Evolutionary conservation across 768 basidiomycete genomes (phyloP).

Genomic region (Phaeotremella fagi): DNA sequence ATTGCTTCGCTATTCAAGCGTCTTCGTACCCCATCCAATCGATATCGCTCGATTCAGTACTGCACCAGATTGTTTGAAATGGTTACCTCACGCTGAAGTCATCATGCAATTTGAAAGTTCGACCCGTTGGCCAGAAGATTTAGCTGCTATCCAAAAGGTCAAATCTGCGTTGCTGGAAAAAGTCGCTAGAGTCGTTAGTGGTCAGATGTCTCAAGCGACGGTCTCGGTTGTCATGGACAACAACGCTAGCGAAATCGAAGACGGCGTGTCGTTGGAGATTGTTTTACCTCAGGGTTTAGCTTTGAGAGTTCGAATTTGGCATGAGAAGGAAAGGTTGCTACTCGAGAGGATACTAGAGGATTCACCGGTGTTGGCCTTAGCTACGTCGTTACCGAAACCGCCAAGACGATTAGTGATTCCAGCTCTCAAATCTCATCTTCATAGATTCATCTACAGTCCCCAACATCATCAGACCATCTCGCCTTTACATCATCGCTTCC

Average conservation of each 20-base stretch:
- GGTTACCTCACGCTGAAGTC: constrained; percentile 65
- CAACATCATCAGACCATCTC: constrained; percentile 79
- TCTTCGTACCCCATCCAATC: constrained; percentile 73
- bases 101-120: constrained; percentile 89
- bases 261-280: constrained; percentile 69
- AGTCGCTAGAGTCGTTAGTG: constrained; percentile 64
- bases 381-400: constrained; percentile 30
- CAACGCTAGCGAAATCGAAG: constrained; percentile 59
- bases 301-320: constrained; percentile 76
- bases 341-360: constrained; percentile 63
- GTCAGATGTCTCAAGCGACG: constrained; percentile 53
- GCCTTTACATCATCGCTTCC: constrained; percentile 69
- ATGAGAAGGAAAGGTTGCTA: constrained; percentile 75
- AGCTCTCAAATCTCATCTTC: constrained; percentile 53
- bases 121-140: constrained; percentile 89
- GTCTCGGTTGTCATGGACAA: constrained; percentile 60
- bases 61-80: constrained; percentile 56
- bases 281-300: constrained; percentile 78
- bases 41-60: constrained; percentile 53
- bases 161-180: constrained; percentile 88
- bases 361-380: constrained; percentile 13
- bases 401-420: constrained; percentile 29
- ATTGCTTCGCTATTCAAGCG: constrained; percentile 71
- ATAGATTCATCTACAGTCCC: constrained; percentile 74
- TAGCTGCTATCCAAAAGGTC: constrained; percentile 84